A percentile compares a stretch with the other conserved stretches of the same genome.
Evolutionary conservation across 345 rosid species (phyloP).

Genomic region (Viola odorata): DNA sequence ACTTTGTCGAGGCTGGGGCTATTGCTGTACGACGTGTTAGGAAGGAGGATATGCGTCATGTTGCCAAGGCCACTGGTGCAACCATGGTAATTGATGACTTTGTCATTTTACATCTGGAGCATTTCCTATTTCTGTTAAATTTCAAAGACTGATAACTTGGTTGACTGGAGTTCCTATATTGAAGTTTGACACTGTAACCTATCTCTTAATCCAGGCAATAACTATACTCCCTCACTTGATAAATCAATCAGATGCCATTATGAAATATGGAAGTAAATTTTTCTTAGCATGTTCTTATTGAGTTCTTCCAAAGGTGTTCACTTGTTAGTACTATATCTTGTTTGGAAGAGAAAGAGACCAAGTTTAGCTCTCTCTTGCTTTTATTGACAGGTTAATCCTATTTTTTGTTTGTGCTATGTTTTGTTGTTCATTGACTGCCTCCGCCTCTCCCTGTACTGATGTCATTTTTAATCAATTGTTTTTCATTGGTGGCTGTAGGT

Average conservation of each 20-base stretch:
- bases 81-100: slow-evolving; percentile 46
- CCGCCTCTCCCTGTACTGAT: not conserved
- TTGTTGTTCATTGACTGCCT: not conserved
- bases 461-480: slow-evolving; percentile 2
- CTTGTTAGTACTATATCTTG: not conserved
- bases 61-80: slow-evolving; percentile 98
- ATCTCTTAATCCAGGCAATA: too few relatives aligned
- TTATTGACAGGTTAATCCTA: not conserved
- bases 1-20: slow-evolving; percentile 95
- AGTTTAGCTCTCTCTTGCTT: not conserved
- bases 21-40: slow-evolving; percentile 95
- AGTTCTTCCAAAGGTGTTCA: too few relatives aligned
- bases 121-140: not conserved
- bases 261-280: too few relatives aligned
- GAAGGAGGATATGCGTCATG: slow-evolving; percentile 96
- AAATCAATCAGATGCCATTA: too few relatives aligned
- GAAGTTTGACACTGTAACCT: too few relatives aligned
- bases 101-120: too few relatives aligned
- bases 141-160: not conserved
- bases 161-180: too few relatives aligned
- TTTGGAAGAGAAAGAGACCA: too few relatives aligned
- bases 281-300: not conserved
- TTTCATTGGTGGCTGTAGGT: slow-evolving; percentile 36
- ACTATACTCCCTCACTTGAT: too few relatives aligned
- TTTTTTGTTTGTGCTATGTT: not conserved